Conservation (phyloP, 805 yeast species). For the Brettanomyces sp. region DNA sequence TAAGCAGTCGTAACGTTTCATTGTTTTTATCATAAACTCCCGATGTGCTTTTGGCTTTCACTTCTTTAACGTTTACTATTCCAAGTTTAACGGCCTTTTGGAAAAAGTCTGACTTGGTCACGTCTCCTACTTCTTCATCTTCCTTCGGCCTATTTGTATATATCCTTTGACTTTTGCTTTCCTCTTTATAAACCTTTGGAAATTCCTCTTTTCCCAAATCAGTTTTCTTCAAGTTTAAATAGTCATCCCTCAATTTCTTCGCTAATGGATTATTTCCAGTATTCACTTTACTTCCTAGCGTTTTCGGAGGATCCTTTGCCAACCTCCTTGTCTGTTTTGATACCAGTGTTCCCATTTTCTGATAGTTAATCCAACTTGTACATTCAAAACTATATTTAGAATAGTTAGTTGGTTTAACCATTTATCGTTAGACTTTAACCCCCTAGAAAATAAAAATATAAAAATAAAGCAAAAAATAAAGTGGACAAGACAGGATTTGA, state of each 20-base stretch:
- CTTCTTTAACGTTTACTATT: constrained; percentile 13
- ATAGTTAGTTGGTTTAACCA: not conserved
- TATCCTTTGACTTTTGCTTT: constrained; percentile 2
- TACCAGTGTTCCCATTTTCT: constrained; percentile 16
- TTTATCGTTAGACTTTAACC: too few species aligned
- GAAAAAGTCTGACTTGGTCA: constrained; percentile 6
- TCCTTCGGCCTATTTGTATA: constrained; percentile 12
- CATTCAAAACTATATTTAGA: too few species aligned
- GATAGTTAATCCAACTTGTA: too few species aligned
- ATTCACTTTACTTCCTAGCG: constrained; percentile 2
- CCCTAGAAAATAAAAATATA: not conserved
- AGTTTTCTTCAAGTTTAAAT: constrained; percentile 2
- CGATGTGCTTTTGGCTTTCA: not conserved
- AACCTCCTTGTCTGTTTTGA: constrained; percentile 10
- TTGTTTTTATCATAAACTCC: constrained; percentile 10
- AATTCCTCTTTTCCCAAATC: not conserved
- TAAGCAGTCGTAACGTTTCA: constrained; percentile 15
- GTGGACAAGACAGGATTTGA: constrained; percentile 73
- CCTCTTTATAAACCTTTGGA: not conserved
- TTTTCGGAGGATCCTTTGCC: constrained; percentile 2
- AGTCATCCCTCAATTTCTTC: constrained; percentile 5
- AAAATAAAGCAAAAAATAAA: constrained; percentile 6
- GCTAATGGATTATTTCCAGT: constrained; percentile 4
- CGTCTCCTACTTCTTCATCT: constrained; percentile 3
- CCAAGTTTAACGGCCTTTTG: constrained; percentile 18